Evolutionary conservation across 2,329 filamentous ascomycete genomes (phyloP), one percentile per base, ranked within the genome.

Genomic region (Pseudonectria buxi): DNA sequence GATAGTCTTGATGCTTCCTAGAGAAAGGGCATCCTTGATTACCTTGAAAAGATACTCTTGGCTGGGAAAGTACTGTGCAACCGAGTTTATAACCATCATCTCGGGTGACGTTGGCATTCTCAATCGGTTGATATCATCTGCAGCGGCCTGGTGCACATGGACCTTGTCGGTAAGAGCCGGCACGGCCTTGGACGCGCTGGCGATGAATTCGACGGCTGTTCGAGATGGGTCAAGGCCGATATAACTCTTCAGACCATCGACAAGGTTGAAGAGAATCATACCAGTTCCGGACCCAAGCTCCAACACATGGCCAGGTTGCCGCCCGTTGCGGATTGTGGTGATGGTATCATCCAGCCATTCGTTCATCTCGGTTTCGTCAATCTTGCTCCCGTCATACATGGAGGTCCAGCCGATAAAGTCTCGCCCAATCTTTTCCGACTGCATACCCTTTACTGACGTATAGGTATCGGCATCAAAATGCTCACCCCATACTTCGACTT

Each of bases 311-410:
- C 39, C 37, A 3, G 39, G 27, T 4, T 6, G 10, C 9, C 15
- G 22, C 7, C 39, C 44, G 6, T 51, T 41, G 10, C 30, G 39
- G 1, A 57, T 42, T 0, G 45, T 37, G 2, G 31, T 11, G 1
- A 58, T 51, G 1, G 54, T 56, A 10, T 59, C 57, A 7, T 56
- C 49, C 0, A 59, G 41, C 57, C 56, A 59, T 30, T 56, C 55
- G 3, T 50, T 34, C 57, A 59, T 59, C 22, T 59, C 53, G 1
- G 2, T 33, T 24, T 42, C 48, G 28, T 53, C 45, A 3, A 59
- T 54, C 2, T 40, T 9, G 0, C 12, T 43, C 4, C 54, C 56
- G 24, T 58, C 49, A 22, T 56, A 58, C 50, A 55, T 56, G 0
- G 57, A 59, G 4, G 44, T 56, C 57, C 57, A 59, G 6, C 49